These are phyloP conservation scores for Amorphotheca resinae DNA, from an alignment of 495 filamentous ascomycete genomes.

Conservation along the genomic window DNA sequence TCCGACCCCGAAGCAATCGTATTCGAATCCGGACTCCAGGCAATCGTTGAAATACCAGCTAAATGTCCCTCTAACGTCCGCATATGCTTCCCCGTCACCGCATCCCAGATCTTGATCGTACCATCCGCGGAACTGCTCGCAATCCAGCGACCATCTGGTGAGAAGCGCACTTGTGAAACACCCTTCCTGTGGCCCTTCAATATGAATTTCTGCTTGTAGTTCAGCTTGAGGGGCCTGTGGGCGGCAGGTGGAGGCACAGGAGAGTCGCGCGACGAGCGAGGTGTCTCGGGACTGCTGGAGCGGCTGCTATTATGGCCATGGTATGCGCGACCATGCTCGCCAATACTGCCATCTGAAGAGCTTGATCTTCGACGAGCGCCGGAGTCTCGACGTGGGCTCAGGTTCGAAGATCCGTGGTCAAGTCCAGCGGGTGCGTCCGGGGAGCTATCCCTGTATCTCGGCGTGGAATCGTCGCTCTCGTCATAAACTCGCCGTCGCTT, in stretches of 20 bases:
- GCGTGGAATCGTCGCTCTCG: constrained; percentile 19
- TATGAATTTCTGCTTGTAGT: constrained; percentile 49
- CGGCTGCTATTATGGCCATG: constrained; percentile 15
- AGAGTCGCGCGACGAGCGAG: constrained; percentile 23
- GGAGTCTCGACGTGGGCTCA: constrained; percentile 11
- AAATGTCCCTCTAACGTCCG: constrained; percentile 90
- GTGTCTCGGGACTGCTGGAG: constrained; percentile 9
- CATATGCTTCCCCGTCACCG: constrained; percentile 58
- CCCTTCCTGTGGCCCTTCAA: constrained; percentile 65
- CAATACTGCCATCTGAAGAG: constrained; percentile 19
- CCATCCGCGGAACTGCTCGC: constrained; percentile 83
- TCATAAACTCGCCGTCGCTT: constrained; percentile 19
- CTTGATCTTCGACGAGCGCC: constrained; percentile 23
- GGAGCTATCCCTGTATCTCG: constrained; percentile 33
- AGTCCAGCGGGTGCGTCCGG: constrained; percentile 38
- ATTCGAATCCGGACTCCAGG: constrained; percentile 80
- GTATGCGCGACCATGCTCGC: constrained; percentile 16
- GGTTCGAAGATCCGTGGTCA: constrained; percentile 1
- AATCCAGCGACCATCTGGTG: constrained; percentile 78
- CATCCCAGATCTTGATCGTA: constrained; percentile 84
- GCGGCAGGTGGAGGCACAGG: constrained; percentile 19
- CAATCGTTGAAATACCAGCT: constrained; percentile 77
- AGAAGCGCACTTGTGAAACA: constrained; percentile 80
- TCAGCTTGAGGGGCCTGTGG: constrained; percentile 25
- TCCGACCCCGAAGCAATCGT: constrained; percentile 85